Evolutionary conservation across 2,329 filamentous ascomycete species (phyloP).

Genomic region (Fusarium sp.): DNA sequence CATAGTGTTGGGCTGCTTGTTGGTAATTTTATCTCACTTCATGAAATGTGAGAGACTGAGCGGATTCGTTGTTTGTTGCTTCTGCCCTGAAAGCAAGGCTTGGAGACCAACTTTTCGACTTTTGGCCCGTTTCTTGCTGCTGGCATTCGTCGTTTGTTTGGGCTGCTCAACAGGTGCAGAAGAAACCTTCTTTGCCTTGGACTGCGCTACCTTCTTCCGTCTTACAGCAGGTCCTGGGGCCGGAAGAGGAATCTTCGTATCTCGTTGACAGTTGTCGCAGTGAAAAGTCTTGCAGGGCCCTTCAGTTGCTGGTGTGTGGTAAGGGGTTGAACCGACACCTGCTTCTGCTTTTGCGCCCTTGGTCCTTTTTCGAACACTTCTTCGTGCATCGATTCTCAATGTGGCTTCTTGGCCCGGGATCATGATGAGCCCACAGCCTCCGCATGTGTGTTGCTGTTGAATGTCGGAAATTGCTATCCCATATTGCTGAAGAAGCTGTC

Average conservation of each 20-base stretch:
- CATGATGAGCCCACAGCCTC: constrained; percentile 72
- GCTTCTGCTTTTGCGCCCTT: constrained; percentile 13
- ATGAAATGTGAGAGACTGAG: constrained; percentile 70
- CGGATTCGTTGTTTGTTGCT: constrained; percentile 58
- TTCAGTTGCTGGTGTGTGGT: constrained; percentile 30
- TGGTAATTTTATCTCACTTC: constrained; percentile 47
- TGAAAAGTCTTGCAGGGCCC: constrained; percentile 57
- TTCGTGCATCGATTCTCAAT: constrained; percentile 55
- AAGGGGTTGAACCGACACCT: constrained; percentile 7
- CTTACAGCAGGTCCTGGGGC: constrained; percentile 53
- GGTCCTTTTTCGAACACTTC: constrained; percentile 16
- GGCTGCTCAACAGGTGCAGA: constrained; percentile 44
- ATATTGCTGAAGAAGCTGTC: constrained; percentile 63
- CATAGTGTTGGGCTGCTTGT: not conserved
- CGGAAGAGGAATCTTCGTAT: constrained; percentile 59
- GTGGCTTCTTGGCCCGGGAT: constrained; percentile 63
- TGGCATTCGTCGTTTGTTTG: constrained; percentile 63
- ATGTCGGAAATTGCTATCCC: constrained; percentile 60
- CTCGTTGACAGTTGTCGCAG: constrained; percentile 61
- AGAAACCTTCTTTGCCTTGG: constrained; percentile 39
- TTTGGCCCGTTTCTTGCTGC: constrained; percentile 75
- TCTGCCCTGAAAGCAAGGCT: constrained; percentile 69
- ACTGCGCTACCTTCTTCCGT: constrained; percentile 39
- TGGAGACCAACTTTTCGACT: constrained; percentile 75
- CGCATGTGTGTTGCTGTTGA: constrained; percentile 69